phyloP scores from a whole-genome alignment of 768 basidiomycete species.

The Mycena polygramma region DNA sequence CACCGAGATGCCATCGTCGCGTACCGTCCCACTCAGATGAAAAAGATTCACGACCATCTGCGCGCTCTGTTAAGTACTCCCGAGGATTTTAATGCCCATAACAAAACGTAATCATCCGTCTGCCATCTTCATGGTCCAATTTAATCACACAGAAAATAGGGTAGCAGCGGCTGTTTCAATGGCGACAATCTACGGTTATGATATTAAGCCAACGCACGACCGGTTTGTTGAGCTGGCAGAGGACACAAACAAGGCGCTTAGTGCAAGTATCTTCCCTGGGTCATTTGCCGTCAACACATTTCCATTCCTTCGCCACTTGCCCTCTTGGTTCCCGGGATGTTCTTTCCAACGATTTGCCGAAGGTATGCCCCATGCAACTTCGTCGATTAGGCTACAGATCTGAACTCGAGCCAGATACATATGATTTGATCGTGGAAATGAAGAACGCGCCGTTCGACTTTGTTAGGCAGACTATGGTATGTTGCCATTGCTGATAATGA shows the following conservation, averaged over 20 bases:
- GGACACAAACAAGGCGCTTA: slow-evolving; percentile 23
- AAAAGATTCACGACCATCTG: slow-evolving; percentile 40
- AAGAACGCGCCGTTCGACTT: slow-evolving; percentile 26
- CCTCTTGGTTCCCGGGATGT: slow-evolving; percentile 48
- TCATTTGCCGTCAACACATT: slow-evolving; percentile 46
- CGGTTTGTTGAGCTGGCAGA: slow-evolving; percentile 41
- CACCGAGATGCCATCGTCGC: slow-evolving; percentile 35
- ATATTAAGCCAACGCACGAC: slow-evolving; percentile 43
- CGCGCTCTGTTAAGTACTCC: slow-evolving; percentile 34
- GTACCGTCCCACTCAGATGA: slow-evolving; percentile 41
- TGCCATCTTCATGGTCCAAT: background rate
- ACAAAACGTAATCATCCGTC: background rate
- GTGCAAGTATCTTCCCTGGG: slow-evolving; percentile 39
- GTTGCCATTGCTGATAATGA: background rate
- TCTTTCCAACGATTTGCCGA: slow-evolving; percentile 44
- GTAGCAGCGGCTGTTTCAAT: background rate
- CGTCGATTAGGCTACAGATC: background rate
- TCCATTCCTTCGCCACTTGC: slow-evolving; percentile 46
- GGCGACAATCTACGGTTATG: slow-evolving; percentile 43
- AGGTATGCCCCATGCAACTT: slow-evolving; percentile 2
- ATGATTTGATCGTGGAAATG: slow-evolving; percentile 20
- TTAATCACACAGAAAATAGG: background rate
- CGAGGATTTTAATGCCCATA: slow-evolving; percentile 31
- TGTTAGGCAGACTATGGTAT: slow-evolving; percentile 26
- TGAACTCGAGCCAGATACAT: slow-evolving; percentile 17